Percentiles rank a stretch among this genome's conserved stretches.
Evolutionary conservation across 1,139 yeast species (phyloP).

Genomic region (Ogataea hybrid): DNA sequence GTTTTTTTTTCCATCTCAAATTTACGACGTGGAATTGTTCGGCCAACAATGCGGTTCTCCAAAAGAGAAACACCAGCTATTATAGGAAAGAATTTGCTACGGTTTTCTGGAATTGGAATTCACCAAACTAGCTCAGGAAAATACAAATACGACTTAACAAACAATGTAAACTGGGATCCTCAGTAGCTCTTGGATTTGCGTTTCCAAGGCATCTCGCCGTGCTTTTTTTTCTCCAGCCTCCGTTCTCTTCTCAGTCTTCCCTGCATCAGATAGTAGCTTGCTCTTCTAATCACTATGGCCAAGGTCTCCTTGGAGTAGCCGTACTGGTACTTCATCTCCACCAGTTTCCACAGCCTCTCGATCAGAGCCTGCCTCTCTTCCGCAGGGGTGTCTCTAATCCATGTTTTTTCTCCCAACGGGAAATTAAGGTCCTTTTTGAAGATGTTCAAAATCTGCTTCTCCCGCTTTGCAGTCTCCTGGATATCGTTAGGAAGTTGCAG

Average conservation of each 20-base stretch:
- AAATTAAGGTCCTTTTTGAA: constrained; percentile 60
- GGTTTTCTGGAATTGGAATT: not conserved
- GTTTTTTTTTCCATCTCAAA: not conserved
- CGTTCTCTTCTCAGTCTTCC: constrained; percentile 70
- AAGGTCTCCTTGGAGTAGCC: constrained; percentile 48
- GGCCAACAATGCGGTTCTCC: not conserved
- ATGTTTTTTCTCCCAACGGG: constrained; percentile 70
- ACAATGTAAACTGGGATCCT: constrained; percentile 1
- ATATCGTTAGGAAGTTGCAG: constrained; percentile 51
- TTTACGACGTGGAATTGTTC: not conserved
- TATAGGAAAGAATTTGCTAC: not conserved
- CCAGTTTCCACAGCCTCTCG: constrained; percentile 45
- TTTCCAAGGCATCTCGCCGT: constrained; percentile 16
- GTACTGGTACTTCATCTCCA: constrained; percentile 50
- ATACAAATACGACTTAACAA: constrained; percentile 2
- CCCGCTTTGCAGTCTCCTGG: constrained; percentile 58
- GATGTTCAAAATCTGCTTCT: constrained; percentile 55
- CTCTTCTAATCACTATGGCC: constrained; percentile 73
- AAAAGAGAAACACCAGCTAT: not conserved
- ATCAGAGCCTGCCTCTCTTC: constrained; percentile 50
- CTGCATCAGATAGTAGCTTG: constrained; percentile 80
- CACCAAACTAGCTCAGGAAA: constrained; percentile 2
- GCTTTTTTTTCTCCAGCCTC: constrained; percentile 40
- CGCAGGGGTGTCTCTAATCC: constrained; percentile 74
- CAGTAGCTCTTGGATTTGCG: constrained; percentile 10